A percentile compares a stretch with the other conserved stretches of the same genome.
Conservation (phyloP, 1,284 basidiomycete genomes). For the Paramarasmius palmivorus region DNA sequence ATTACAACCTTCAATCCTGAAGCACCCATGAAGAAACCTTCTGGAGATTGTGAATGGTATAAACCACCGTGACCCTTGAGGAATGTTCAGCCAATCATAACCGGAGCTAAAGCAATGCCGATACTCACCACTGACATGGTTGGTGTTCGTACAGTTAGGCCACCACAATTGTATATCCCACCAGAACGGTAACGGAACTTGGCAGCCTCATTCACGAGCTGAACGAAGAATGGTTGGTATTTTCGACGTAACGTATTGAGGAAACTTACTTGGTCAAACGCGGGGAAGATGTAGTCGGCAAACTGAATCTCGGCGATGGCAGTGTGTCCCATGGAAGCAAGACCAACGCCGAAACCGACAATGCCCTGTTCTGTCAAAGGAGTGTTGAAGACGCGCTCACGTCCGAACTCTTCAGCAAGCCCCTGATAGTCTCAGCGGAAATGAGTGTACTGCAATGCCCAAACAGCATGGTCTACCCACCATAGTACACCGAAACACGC, state of each 20-base stretch:
- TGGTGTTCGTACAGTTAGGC: slow-evolving; percentile 85
- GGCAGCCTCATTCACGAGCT: slow-evolving; percentile 95
- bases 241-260: neutral
- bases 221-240: slow-evolving; percentile 20
- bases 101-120: neutral
- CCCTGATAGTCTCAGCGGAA: slow-evolving; percentile 50
- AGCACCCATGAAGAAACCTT: slow-evolving; percentile 92
- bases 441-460: slow-evolving; percentile 6
- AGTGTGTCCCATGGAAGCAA: slow-evolving; percentile 92
- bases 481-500: slow-evolving; percentile 90
- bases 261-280: slow-evolving; percentile 80
- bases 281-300: slow-evolving; percentile 86
- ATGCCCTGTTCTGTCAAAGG: slow-evolving; percentile 94
- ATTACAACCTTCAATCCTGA: slow-evolving; percentile 87
- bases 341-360: slow-evolving; percentile 90
- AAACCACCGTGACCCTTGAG: slow-evolving; percentile 81
- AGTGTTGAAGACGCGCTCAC: slow-evolving; percentile 94
- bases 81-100: neutral
- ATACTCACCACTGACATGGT: slow-evolving; percentile 76
- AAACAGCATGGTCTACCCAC: slow-evolving; percentile 35
- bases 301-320: slow-evolving; percentile 95
- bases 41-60: slow-evolving; percentile 94
- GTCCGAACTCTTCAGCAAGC: slow-evolving; percentile 89
- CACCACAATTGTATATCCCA: slow-evolving; percentile 81
- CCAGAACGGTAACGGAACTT: slow-evolving; percentile 91